Base-by-base conservation (phyloP, 1,139 yeast species). In the Wickerhamomyces sp. region DNA sequence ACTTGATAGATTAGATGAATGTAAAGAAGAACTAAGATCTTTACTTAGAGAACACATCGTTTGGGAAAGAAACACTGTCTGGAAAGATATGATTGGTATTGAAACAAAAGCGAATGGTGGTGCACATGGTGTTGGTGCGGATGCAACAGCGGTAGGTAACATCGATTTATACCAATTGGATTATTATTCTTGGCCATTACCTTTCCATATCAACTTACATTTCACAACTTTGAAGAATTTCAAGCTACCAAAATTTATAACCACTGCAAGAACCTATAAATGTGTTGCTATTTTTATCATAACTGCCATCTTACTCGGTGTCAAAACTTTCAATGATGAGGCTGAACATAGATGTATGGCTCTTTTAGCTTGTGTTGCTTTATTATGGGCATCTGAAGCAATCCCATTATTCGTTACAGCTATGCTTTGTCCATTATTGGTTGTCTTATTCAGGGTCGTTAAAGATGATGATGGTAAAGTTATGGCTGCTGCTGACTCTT, bases 371-470 rank as follows among this genome's bases (percentile, higher is more conserved):
- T 78, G 85, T 64, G 83, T 84, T n/a, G 84, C 88, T 1, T 65
- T 83, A 36, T 65, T 81, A 45, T 83, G 89, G 89, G 89, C 89
- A 3, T 76, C 84, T 14, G 90, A 82, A 60, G 79, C 88, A 2
- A 73, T 83, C 41, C 90, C 90, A 15, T 68, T 83, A 46, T 81
- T 81, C 61, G 82, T 79, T 8, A 83, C 89, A 6, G 80, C 89
- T 1, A 64, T 83, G 45, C 61, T 81, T 39, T 77, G 83, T 43
- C 90, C 90, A 4, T 55, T 73, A 29, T 62, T 83, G 42, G 70
- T 78, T 42, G 83, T 82, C 41, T 62, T 73, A 15, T 76, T 82
- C 52, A 69, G 69, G 42, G 84, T 82, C 7, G 63, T 79, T 50
- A 82, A 80, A 57, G 73, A 79, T 58, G 52, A 58, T 1, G 76